phyloP scores from a whole-genome alignment of 345 rosid genomes.

The Arabis hirsuta region DNA sequence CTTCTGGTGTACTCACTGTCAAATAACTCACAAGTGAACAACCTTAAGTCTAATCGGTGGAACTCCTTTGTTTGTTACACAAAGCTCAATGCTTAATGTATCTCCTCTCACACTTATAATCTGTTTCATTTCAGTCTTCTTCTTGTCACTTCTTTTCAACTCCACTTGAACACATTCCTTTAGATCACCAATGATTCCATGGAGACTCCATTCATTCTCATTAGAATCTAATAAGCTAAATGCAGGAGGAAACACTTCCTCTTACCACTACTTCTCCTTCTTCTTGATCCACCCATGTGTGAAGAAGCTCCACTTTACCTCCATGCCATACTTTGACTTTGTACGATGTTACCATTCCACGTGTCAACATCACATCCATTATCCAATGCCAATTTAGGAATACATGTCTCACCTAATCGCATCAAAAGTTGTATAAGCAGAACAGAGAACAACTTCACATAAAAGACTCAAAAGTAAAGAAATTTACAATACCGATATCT shows the following conservation, averaged over 20 bases:
- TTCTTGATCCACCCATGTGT: slow-evolving; percentile 69
- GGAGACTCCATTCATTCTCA: slow-evolving; percentile 54
- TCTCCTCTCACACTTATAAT: slow-evolving; percentile 57
- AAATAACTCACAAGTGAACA: too few species aligned
- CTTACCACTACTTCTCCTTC: slow-evolving; percentile 61
- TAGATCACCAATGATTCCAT: slow-evolving; percentile 61
- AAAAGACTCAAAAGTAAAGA: neutral
- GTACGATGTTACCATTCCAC: slow-evolving; percentile 78
- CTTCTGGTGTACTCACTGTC: too few species aligned
- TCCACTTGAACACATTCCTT: slow-evolving; percentile 54
- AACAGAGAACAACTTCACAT: too few species aligned
- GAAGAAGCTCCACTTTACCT: slow-evolving; percentile 68
- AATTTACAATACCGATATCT: slow-evolving; percentile 47
- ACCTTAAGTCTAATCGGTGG: too few species aligned
- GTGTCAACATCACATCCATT: slow-evolving; percentile 71
- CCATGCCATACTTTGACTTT: slow-evolving; percentile 87
- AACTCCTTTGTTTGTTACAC: slow-evolving; percentile 52
- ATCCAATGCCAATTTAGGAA: slow-evolving; percentile 64
- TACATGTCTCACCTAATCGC: slow-evolving; percentile 53
- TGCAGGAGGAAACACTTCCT: slow-evolving; percentile 74
- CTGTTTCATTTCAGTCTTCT: slow-evolving; percentile 61
- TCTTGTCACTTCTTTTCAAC: slow-evolving; percentile 53
- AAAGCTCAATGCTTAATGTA: slow-evolving; percentile 59
- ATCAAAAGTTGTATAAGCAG: slow-evolving; percentile 21
- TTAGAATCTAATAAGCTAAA: slow-evolving; percentile 52